Conservation (phyloP, 495 filamentous ascomycete species). For the Penicillium subrubescens region DNA sequence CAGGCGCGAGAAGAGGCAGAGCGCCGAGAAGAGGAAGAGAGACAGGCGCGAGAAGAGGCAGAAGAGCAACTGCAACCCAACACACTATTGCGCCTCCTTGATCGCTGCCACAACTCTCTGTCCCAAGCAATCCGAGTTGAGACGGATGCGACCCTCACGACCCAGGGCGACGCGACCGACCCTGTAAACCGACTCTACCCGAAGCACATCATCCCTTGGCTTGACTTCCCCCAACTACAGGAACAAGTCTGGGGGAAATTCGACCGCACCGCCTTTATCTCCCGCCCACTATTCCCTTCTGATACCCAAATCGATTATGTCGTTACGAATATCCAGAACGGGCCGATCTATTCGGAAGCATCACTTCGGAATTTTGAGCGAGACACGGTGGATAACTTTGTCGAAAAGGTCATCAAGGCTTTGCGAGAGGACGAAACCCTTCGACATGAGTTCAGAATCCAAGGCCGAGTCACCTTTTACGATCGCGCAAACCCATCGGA, state of each 20-base stretch:
- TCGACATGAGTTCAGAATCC: too few relatives aligned
- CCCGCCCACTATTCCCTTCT: conserved; percentile 13
- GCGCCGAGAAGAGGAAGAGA: too few relatives aligned
- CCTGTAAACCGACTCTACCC: conserved; percentile 30
- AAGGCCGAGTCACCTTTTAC: too few relatives aligned
- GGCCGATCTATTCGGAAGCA: conserved; percentile 32
- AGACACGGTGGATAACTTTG: conserved; percentile 32
- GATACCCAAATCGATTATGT: background rate
- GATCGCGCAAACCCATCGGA: too few relatives aligned
- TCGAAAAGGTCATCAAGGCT: conserved; percentile 25
- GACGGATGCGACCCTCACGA: conserved; percentile 31
- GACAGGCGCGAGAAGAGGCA: too few relatives aligned
- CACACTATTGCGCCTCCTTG: too few relatives aligned
- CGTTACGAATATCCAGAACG: conserved; percentile 23
- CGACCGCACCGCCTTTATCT: too few relatives aligned
- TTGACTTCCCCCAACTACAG: conserved; percentile 25
- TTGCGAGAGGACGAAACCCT: conserved; percentile 30
- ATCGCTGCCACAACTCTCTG: too few relatives aligned
- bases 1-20: too few relatives aligned
- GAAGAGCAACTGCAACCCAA: too few relatives aligned
- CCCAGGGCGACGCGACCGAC: conserved; percentile 22
- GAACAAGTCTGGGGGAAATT: conserved; percentile 10
- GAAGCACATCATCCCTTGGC: conserved; percentile 10
- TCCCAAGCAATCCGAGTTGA: too few relatives aligned
- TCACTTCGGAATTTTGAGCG: conserved; percentile 30